A percentile compares a stretch with the other conserved stretches of the same genome.
Evolutionary conservation across 164 flowering plant species (phyloP).

Genomic region (Aristolochia californica): DNA sequence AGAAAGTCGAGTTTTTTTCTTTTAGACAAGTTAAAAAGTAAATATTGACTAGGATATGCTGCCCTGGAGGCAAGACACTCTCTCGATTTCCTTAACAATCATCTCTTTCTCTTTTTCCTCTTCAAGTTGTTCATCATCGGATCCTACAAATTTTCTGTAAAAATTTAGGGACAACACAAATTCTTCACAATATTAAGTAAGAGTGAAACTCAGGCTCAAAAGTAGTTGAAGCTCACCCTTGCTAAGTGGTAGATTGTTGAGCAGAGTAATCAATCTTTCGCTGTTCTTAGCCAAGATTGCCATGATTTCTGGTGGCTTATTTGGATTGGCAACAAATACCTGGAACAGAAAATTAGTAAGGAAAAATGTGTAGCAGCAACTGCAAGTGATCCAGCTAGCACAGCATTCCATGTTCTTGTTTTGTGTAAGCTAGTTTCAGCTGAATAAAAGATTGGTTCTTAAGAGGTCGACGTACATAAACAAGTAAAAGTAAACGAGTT

Average conservation of each 20-base stretch:
- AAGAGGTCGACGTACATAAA: too few relatives aligned
- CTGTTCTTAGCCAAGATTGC: slow-evolving; percentile 70
- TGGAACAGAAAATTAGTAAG: slow-evolving; percentile 12
- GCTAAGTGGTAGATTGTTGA: slow-evolving; percentile 59
- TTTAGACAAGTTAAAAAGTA: not conserved
- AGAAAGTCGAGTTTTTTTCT: too few relatives aligned
- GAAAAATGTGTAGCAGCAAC: not conserved
- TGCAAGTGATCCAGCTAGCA: not conserved
- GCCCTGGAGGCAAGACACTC: slow-evolving; percentile 33
- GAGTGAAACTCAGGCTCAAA: not conserved
- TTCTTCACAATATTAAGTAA: not conserved
- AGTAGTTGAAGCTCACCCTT: slow-evolving; percentile 37
- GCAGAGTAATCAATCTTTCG: slow-evolving; percentile 53
- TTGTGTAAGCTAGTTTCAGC: too few relatives aligned
- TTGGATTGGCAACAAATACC: slow-evolving; percentile 98
- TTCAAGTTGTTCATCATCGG: slow-evolving; percentile 88
- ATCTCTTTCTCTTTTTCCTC: slow-evolving; percentile 94
- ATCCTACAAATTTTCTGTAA: slow-evolving; percentile 22
- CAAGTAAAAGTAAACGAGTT: not conserved
- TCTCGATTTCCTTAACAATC: slow-evolving; percentile 79
- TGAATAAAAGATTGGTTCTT: too few relatives aligned
- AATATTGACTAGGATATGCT: not conserved
- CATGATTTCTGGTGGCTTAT: slow-evolving; percentile 77
- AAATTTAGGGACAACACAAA: not conserved
- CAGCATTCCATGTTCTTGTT: not conserved